Percentiles rank a stretch among this genome's conserved stretches.
These are phyloP conservation scores for Scutellaria barbata DNA, from an alignment of 257 asterid species.

Conservation along the genomic window DNA sequence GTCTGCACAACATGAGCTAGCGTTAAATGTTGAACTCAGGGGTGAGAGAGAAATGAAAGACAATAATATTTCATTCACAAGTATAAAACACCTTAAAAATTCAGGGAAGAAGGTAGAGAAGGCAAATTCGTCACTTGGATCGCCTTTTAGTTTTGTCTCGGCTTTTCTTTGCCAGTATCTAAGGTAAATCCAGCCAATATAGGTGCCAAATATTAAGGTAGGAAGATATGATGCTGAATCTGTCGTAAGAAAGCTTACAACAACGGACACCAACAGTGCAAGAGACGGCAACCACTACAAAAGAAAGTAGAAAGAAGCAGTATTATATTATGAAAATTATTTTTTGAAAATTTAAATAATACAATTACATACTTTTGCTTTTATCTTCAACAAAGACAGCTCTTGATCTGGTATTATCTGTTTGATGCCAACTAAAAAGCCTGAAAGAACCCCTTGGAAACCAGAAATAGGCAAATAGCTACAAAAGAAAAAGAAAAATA, in stretches of 20 bases:
- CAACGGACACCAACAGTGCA: conserved; percentile 58
- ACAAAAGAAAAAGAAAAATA: conserved; percentile 35
- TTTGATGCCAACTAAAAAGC: conserved; percentile 86
- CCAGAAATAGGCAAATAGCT: conserved; percentile 92
- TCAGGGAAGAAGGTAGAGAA: conserved; percentile 86
- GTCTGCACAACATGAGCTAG: conserved; percentile 55
- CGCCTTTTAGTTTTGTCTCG: conserved; percentile 81
- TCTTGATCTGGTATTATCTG: conserved; percentile 92
- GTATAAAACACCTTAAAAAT: conserved; percentile 52
- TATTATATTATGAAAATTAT: too few species aligned
- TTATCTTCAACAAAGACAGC: conserved; percentile 68
- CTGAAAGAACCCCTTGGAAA: conserved; percentile 89
- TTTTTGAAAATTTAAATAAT: too few species aligned
- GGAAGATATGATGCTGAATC: conserved; percentile 82
- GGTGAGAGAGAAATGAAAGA: conserved; percentile 13
- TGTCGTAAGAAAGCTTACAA: conserved; percentile 68
- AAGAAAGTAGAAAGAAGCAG: conserved; percentile 28
- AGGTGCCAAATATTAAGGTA: conserved; percentile 75
- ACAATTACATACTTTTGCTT: conserved; percentile 68
- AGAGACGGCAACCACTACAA: conserved; percentile 94
- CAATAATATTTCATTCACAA: conserved; percentile 3
- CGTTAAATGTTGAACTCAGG: conserved; percentile 31
- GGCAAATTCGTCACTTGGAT: conserved; percentile 93
- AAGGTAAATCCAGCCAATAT: conserved; percentile 88
- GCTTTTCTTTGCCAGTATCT: conserved; percentile 86